A percentile compares a stretch with the other conserved stretches of the same genome.
phyloP scores from a whole-genome alignment of 805 yeast genomes.

The Priceomyces carsonii region DNA sequence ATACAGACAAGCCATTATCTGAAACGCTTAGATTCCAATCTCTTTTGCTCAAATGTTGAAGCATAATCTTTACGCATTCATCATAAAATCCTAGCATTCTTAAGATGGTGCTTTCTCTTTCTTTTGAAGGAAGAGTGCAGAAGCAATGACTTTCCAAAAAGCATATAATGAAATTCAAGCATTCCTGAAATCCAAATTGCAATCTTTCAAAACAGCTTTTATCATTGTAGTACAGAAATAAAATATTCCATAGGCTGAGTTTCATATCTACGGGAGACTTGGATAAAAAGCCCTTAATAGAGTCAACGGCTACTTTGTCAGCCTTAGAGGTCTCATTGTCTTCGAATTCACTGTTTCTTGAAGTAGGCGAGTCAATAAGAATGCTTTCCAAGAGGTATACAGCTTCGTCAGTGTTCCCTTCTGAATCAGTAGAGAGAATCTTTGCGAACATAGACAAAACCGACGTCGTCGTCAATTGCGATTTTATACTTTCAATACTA shows the following conservation, averaged over 20 bases:
- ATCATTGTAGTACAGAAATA: constrained; percentile 55
- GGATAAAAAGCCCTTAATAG: constrained; percentile 62
- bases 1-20: constrained; percentile 5
- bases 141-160: constrained; percentile 28
- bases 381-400: constrained; percentile 47
- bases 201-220: constrained; percentile 30
- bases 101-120: constrained; percentile 44
- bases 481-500: constrained; percentile 47
- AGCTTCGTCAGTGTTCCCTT: constrained; percentile 32
- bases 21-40: constrained; percentile 33
- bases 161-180: constrained; percentile 44
- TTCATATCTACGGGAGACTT: constrained; percentile 66
- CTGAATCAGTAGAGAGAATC: constrained; percentile 39
- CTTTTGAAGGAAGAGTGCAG: constrained; percentile 19
- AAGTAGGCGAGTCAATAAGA: constrained; percentile 29
- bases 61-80: constrained; percentile 44
- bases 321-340: constrained; percentile 8
- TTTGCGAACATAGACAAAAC: constrained; percentile 67
- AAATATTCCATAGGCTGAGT: constrained; percentile 72
- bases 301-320: constrained; percentile 27
- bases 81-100: constrained; percentile 56
- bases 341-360: constrained; percentile 9
- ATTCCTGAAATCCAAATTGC: constrained; percentile 51
- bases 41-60: constrained; percentile 21
- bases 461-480: constrained; percentile 69